Conservation (phyloP, 345 rosid genomes). For the Physaria fendleri region DNA sequence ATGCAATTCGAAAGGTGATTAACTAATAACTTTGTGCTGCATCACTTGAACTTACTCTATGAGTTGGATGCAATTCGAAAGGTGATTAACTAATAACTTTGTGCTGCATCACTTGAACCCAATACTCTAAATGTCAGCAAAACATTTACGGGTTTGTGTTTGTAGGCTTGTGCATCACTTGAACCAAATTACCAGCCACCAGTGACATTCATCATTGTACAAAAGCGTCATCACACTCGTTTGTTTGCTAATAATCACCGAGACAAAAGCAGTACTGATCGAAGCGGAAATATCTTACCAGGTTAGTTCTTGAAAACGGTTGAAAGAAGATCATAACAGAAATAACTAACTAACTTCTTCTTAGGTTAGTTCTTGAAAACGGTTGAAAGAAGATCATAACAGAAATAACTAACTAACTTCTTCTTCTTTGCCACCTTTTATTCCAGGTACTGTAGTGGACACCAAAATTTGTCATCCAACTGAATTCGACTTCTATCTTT, state of each 20-base stretch:
- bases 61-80: constrained; percentile 82
- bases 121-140: not conserved
- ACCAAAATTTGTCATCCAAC: constrained; percentile 94
- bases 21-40: not conserved
- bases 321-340: not conserved
- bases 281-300: constrained; percentile 89
- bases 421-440: not conserved
- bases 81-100: constrained; percentile 40
- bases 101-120: not conserved
- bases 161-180: constrained; percentile 89
- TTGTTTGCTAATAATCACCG: constrained; percentile 87
- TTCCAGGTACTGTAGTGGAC: constrained; percentile 89
- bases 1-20: constrained; percentile 87
- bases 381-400: not conserved
- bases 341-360: not conserved
- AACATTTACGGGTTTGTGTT: not conserved
- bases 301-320: constrained; percentile 37
- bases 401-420: not conserved
- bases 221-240: constrained; percentile 95
- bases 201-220: constrained; percentile 96
- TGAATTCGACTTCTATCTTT: constrained; percentile 93
- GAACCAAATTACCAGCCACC: constrained; percentile 98
- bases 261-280: constrained; percentile 84
- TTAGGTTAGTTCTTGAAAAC: constrained; percentile 26
- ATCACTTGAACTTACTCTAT: constrained; percentile 36